Conservation (phyloP, 495 filamentous ascomycete genomes). For the Penicillium salamii region DNA sequence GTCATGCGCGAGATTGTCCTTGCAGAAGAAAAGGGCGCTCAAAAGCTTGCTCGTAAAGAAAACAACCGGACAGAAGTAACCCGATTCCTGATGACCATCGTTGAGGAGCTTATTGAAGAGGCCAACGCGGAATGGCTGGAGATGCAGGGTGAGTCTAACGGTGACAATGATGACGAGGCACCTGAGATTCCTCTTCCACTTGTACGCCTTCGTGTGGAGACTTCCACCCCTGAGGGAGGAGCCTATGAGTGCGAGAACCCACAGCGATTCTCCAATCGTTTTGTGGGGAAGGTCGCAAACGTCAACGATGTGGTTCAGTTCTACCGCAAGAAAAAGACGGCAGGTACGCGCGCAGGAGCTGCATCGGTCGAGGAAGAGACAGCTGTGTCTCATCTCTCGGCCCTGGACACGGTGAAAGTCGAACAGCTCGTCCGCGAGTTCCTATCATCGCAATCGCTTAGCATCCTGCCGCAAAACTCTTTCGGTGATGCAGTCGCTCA, state of each 20-base stretch:
- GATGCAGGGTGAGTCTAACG: slow-evolving; percentile 56
- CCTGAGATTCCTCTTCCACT: slow-evolving; percentile 68
- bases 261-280: slow-evolving; percentile 93
- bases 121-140: slow-evolving; percentile 78
- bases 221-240: slow-evolving; percentile 80
- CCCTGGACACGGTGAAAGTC: slow-evolving; percentile 77
- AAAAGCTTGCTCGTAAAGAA: slow-evolving; percentile 71
- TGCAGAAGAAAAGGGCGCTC: slow-evolving; percentile 70
- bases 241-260: slow-evolving; percentile 92
- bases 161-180: slow-evolving; percentile 53
- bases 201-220: slow-evolving; percentile 87
- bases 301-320: slow-evolving; percentile 92
- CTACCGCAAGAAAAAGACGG: slow-evolving; percentile 73
- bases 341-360: slow-evolving; percentile 37
- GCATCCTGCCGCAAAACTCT: slow-evolving; percentile 83
- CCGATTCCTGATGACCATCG: slow-evolving; percentile 66
- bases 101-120: slow-evolving; percentile 82
- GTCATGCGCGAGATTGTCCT: slow-evolving; percentile 81
- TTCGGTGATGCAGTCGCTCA: slow-evolving; percentile 92
- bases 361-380: slow-evolving; percentile 53
- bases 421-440: slow-evolving; percentile 84
- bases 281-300: slow-evolving; percentile 86
- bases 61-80: slow-evolving; percentile 82
- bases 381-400: slow-evolving; percentile 55
- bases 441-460: slow-evolving; percentile 77